Base-by-base conservation (phyloP, 257 asterid genomes). In the Anisodus tanguticus region DNA sequence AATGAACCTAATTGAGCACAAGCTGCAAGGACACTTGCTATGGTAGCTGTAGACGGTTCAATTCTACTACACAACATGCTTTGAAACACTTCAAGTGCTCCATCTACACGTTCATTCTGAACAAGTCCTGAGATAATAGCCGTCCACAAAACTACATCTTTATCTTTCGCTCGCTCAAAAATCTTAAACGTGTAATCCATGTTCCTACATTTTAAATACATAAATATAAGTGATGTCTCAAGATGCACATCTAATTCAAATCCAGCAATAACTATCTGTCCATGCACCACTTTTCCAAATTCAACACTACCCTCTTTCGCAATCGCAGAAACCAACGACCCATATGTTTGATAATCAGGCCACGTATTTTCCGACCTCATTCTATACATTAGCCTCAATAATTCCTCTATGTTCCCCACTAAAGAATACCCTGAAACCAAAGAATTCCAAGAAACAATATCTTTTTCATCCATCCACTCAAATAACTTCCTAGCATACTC, bases 81-180 rank as follows among this genome's bases (percentile, higher is more conserved):
- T 66, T 78, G 85, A 72, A 95, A 92, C 57, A 93, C 84, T 83
- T 53, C 85, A 88, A 95, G 81, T 57, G 93, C 98, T 85, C 84
- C 85, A 71, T 92, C 91, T 54, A 93, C 90, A 79, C 89, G 87
- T 68, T 90, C 93, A 83, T 91, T 93, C 89, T 88, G 93, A 53
- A 91, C 94, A 79, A 95, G 95, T 45, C 97, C 98, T n/a, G 98
- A 95, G 57, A 95, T 92, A 91, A 95, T 88, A 62, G 96, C 72
- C 2, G 97, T 95, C 96, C 98, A 95, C 60, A 83, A 91, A 41
- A 95, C 91, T 2, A 83, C 86, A 84, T 95, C 98, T 86, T 87
- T 95, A 69, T 92, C 89, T 64, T 53, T 87, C 22, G 93, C 87
- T 83, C 85, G 87, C 64, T 88, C 88, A 51, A 91, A 93, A 31